Conservation (phyloP, 164 flowering plant species). For the Berberis vulgaris region DNA sequence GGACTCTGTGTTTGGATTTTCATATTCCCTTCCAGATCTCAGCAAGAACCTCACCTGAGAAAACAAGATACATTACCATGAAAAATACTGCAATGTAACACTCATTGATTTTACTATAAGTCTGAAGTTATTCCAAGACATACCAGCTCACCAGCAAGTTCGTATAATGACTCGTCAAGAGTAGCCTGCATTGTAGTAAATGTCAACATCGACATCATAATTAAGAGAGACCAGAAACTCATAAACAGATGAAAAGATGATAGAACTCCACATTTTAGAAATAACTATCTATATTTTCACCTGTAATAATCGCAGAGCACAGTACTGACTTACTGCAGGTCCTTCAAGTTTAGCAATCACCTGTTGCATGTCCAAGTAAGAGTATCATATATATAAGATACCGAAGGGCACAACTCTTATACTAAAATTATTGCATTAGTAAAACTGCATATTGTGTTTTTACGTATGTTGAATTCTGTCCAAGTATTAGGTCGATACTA, state of each 20-base stretch:
- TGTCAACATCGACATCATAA: constrained; percentile 3
- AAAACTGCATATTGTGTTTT: no score
- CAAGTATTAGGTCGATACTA: no score
- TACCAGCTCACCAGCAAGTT: constrained; percentile 99
- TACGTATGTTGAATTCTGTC: no score
- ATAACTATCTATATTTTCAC: constrained; percentile 19
- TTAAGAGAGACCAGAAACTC: neutral
- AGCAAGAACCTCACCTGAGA: constrained; percentile 88
- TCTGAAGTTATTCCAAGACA: neutral
- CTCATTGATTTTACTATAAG: neutral
- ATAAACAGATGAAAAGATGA: neutral
- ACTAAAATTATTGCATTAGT: neutral
- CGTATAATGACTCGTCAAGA: constrained; percentile 91
- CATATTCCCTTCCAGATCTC: constrained; percentile 94
- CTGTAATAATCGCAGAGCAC: constrained; percentile 90
- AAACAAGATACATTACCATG: neutral
- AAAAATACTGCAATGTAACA: neutral
- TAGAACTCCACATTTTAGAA: neutral
- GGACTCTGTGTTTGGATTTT: constrained; percentile 52
- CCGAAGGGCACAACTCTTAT: neutral
- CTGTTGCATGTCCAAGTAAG: constrained; percentile 27
- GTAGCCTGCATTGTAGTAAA: constrained; percentile 58
- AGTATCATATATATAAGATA: neutral
- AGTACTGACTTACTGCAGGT: constrained; percentile 94
- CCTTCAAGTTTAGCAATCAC: constrained; percentile 99